Base-by-base conservation (phyloP, 805 yeast genomes). In the Candida parachauliodes region DNA sequence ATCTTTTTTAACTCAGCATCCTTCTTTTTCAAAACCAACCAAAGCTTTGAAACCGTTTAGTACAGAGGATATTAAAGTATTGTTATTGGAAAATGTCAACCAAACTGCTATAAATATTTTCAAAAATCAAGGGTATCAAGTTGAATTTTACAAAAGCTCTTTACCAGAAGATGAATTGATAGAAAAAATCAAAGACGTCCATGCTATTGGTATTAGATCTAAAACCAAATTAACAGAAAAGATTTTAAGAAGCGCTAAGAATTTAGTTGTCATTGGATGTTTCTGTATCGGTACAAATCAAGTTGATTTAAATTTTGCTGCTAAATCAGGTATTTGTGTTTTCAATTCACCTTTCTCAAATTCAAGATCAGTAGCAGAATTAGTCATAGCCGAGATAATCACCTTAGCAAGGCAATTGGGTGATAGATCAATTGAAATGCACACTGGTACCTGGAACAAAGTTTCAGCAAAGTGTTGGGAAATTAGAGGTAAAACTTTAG, bases 201-300 rank as follows among this genome's bases (percentile, higher is more conserved):
- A 93, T 60, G 98, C 96, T 43, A 81, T 93, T 57, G 98, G 98
- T 66, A 89, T 93, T 58, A 86, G 98, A 72, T 93, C 98, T 43
- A 93, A 93, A 74, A 93, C 98, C 36, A 85, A 81, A 63, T 73
- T 93, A 57, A 86, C 88, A 28, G 83, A 77, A 49, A 79, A 79
- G 36, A 80, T 93, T 20, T 72, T 93, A 52, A 72, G 77, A 47
- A 86, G 85, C 52, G 98, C 98, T 41, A 83, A 81, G 61, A 87
- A 91, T 70, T 74, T 93, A 64, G 85, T 85, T 19, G 89, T 79
- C 22, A 72, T 93, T 64, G 98, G 98, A 41, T 93, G 98, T 72
- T 93, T 93, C 84, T 93, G 98, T 76, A 93, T 93, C 51, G 98
- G 98, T 56, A 93, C 98, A 44, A 93, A 93, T 71, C 98, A 93